These are phyloP conservation scores for Globisporangium ultimum DNA, from an alignment of 352 stramenopile species.

Conservation along the genomic window DNA sequence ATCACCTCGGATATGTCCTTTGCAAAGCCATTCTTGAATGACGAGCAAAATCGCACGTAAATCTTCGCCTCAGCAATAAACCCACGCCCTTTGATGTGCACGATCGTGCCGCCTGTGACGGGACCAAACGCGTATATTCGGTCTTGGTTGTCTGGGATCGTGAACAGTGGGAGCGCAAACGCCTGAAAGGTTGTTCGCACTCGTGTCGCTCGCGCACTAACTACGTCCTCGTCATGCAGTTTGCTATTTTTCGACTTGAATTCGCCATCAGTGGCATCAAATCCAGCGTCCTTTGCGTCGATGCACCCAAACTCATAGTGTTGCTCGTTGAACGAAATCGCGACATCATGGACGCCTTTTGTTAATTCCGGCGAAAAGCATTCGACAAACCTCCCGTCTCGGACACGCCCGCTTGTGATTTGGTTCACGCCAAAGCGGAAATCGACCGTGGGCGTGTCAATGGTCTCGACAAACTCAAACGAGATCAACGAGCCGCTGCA, in stretches of 20 bases:
- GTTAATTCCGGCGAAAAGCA: conserved; percentile 57
- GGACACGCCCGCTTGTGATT: conserved; percentile 28
- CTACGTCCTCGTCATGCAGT: not conserved
- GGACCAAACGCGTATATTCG: conserved; percentile 50
- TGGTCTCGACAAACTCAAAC: conserved; percentile 57
- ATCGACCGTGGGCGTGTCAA: conserved; percentile 55
- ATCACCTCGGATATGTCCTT: conserved; percentile 32
- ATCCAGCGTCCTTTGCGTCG: conserved; percentile 1
- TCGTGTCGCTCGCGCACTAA: not conserved
- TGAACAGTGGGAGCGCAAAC: conserved; percentile 56
- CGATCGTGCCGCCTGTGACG: conserved; percentile 37
- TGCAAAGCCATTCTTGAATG: conserved; percentile 29
- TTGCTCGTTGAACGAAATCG: conserved; percentile 68
- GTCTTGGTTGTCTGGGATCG: conserved; percentile 34
- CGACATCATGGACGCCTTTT: conserved; percentile 36
- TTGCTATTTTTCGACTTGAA: not conserved
- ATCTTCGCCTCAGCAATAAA: conserved; percentile 63
- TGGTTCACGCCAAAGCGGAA: conserved; percentile 52
- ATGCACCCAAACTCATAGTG: conserved; percentile 40
- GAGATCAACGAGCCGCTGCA: conserved; percentile 59
- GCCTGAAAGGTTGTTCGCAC: conserved; percentile 37
- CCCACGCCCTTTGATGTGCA: conserved; percentile 50
- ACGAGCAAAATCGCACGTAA: conserved; percentile 58
- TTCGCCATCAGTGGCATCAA: not conserved
- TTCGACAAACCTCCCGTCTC: conserved; percentile 47